These are phyloP conservation scores for Mortierella sp. DNA, from an alignment of 371 early-diverging fungal genomes.

Conservation along the genomic window DNA sequence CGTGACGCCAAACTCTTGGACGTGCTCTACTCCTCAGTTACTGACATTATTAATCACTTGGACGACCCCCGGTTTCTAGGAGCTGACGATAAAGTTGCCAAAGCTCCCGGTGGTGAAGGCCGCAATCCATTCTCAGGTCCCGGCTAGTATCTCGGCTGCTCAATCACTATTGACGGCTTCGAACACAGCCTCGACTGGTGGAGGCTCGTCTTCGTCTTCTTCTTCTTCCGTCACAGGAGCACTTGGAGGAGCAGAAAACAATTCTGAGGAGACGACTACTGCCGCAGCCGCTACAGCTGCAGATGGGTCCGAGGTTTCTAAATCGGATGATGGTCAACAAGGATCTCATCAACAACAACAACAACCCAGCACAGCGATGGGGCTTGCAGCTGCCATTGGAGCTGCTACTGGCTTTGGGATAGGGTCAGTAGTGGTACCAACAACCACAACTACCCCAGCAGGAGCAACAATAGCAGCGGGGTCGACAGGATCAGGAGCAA, in stretches of 20 bases:
- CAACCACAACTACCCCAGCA: neutral
- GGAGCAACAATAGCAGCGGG: neutral
- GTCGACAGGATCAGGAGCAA: neutral
- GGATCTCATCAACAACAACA: conserved; percentile 13
- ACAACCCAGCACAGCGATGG: conserved; percentile 3
- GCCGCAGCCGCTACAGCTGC: neutral
- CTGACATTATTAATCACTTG: too few species aligned
- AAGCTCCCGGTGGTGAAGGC: conserved; percentile 46
- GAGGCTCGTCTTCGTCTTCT: conserved; percentile 6
- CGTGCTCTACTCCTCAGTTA: too few species aligned
- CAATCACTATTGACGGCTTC: neutral
- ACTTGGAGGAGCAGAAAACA: neutral
- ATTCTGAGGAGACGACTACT: neutral
- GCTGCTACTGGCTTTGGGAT: conserved; percentile 2
- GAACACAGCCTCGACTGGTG: neutral
- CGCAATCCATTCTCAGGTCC: conserved; percentile 41
- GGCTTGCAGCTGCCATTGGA: neutral
- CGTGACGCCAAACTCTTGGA: too few species aligned
- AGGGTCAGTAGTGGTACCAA: neutral
- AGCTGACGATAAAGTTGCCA: conserved; percentile 46
- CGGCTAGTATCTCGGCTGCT: conserved; percentile 13
- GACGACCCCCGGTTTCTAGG: conserved; percentile 6
- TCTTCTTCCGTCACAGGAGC: conserved; percentile 7
- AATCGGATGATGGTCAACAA: conserved; percentile 8
- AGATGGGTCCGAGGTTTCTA: neutral